Evolutionary conservation across 805 yeast species (phyloP).

Genomic region (Candida easanensis): DNA sequence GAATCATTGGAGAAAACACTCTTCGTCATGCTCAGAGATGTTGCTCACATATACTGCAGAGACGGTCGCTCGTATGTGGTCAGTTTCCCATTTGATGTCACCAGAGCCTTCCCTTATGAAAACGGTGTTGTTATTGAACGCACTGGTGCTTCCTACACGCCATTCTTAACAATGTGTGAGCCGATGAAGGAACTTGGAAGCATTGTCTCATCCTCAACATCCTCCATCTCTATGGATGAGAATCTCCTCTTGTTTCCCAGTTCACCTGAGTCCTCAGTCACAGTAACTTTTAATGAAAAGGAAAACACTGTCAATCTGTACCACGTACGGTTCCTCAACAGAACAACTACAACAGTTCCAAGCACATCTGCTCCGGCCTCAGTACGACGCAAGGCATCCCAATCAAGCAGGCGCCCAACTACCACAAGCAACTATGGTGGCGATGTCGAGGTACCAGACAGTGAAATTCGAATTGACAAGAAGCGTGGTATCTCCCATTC

Average conservation of each 20-base stretch:
- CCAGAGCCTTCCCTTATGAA: constrained; percentile 59
- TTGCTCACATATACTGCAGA: constrained; percentile 58
- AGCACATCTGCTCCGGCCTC: constrained; percentile 1
- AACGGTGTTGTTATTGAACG: constrained; percentile 67
- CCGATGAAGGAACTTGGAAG: constrained; percentile 74
- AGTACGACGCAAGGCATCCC: constrained; percentile 22
- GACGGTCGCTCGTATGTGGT: constrained; percentile 59
- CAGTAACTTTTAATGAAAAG: constrained; percentile 52
- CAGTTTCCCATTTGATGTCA: constrained; percentile 67
- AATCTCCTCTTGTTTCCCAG: constrained; percentile 54
- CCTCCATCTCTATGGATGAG: constrained; percentile 59
- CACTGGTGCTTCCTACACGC: constrained; percentile 6
- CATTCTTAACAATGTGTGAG: constrained; percentile 66
- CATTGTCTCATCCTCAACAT: constrained; percentile 66
- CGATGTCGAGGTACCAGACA: constrained; percentile 6
- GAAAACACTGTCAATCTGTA: constrained; percentile 50
- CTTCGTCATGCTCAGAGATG: constrained; percentile 58
- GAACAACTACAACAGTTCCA: constrained; percentile 7
- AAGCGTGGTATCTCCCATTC: constrained; percentile 36
- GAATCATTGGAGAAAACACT: constrained; percentile 34
- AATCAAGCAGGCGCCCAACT: constrained; percentile 20
- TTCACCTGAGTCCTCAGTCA: constrained; percentile 38
- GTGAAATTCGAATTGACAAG: constrained; percentile 20
- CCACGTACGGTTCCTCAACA: constrained; percentile 46
- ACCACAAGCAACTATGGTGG: neutral